Percentiles rank a stretch among this genome's conserved stretches.
phyloP scores from a whole-genome alignment of 2,329 filamentous ascomycete genomes.

The Grosmannia penicillata region DNA sequence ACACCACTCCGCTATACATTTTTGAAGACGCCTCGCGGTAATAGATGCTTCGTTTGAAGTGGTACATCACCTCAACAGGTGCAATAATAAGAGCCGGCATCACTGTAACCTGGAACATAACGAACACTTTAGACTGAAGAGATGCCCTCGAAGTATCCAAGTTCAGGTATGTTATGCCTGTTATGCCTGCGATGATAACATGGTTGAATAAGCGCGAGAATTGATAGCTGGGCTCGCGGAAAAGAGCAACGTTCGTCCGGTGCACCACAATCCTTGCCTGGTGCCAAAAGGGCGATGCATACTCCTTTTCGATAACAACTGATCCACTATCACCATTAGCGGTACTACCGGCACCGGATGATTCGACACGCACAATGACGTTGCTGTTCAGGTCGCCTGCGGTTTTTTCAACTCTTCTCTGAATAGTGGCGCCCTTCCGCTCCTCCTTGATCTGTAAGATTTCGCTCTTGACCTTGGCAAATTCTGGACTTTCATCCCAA shows the following conservation, averaged over 20 bases:
- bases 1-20: constrained; percentile 71
- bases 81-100: constrained; percentile 70
- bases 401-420: too few species aligned
- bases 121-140: constrained; percentile 75
- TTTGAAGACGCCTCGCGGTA: constrained; percentile 78
- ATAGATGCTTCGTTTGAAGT: constrained; percentile 65
- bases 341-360: constrained; percentile 26
- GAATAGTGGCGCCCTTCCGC: constrained; percentile 25
- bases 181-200: constrained; percentile 60
- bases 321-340: constrained; percentile 8
- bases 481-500: constrained; percentile 60
- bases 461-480: constrained; percentile 48
- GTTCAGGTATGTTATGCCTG: constrained; percentile 65
- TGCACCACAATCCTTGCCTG: constrained; percentile 63
- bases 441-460: constrained; percentile 52
- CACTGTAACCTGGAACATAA: constrained; percentile 81
- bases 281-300: constrained; percentile 63
- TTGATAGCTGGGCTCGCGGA: constrained; percentile 77
- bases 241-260: constrained; percentile 66
- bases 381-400: neutral
- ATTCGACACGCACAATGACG: constrained; percentile 1
- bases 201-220: constrained; percentile 83
- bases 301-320: constrained; percentile 45
- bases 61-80: constrained; percentile 74
- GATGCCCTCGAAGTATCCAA: constrained; percentile 62